phyloP scores from a whole-genome alignment of 352 stramenopile species.

The Globisporangium paroecandrum region DNA sequence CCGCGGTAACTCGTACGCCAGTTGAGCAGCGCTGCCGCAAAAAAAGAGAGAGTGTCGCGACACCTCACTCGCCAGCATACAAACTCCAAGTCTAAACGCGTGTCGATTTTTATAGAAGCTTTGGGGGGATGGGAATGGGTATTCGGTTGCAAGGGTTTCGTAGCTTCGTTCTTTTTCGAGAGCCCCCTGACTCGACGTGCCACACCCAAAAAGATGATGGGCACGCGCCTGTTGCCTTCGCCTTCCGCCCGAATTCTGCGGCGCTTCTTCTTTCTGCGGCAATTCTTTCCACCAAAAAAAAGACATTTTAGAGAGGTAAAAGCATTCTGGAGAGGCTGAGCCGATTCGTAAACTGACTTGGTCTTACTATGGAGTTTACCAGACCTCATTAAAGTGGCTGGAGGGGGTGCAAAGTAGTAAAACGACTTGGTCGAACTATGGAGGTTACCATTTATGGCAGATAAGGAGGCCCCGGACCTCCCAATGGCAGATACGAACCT shows the following conservation, averaged over 20 bases:
- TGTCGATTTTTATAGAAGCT: conserved; percentile 17
- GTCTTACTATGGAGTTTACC: not conserved
- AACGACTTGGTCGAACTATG: not conserved
- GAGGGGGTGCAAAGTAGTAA: not conserved
- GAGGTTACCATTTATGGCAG: not conserved
- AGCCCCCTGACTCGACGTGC: conserved; percentile 12
- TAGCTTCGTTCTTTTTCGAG: not conserved
- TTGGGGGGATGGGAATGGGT: not conserved
- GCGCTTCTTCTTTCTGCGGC: not conserved
- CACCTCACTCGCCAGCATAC: not conserved
- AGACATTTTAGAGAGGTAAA: too few species aligned
- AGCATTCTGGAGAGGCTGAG: not conserved
- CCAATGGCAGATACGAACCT: not conserved
- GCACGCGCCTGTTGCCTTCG: too few species aligned
- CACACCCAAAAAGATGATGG: not conserved
- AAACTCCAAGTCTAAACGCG: conserved; percentile 5
- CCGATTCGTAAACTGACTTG: not conserved
- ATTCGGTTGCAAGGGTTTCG: not conserved
- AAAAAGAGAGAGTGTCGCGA: not conserved
- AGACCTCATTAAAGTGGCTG: not conserved
- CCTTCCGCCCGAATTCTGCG: not conserved
- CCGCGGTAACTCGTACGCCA: not conserved
- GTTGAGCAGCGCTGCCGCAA: not conserved
- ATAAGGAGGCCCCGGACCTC: not conserved
- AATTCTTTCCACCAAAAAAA: not conserved